Percentiles rank a stretch among this genome's conserved stretches.
Evolutionary conservation across 768 basidiomycete genomes (phyloP).

Genomic region (Phaffia australis): DNA sequence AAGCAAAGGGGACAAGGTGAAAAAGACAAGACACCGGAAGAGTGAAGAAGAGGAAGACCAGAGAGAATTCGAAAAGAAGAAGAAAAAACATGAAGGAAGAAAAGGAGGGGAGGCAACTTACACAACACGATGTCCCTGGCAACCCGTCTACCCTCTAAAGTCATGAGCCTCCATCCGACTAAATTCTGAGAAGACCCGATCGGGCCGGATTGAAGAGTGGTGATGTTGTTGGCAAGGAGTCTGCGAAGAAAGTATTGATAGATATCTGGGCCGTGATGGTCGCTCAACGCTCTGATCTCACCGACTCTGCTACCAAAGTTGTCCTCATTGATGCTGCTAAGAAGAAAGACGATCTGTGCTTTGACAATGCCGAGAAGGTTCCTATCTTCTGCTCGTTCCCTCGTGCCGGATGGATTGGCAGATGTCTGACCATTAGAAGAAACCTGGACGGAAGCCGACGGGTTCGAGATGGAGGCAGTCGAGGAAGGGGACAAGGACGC

Average conservation of each 20-base stretch:
- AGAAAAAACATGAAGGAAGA: constrained; percentile 32
- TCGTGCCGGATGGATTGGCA: background rate
- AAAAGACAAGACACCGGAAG: constrained; percentile 33
- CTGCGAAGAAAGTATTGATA: constrained; percentile 96
- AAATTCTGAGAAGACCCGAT: constrained; percentile 48
- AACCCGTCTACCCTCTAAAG: constrained; percentile 34
- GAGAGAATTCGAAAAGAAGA: constrained; percentile 31
- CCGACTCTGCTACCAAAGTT: constrained; percentile 87
- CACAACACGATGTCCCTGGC: constrained; percentile 35
- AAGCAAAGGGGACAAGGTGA: constrained; percentile 27
- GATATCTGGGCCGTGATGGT: constrained; percentile 92
- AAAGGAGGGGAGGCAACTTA: constrained; percentile 28
- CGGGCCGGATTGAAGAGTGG: constrained; percentile 47
- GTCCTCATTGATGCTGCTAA: constrained; percentile 92
- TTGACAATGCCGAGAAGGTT: constrained; percentile 34
- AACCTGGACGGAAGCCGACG: too few relatives aligned
- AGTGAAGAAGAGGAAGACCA: constrained; percentile 33
- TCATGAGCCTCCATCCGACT: constrained; percentile 36
- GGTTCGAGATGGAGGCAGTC: background rate
- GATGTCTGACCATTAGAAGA: background rate
- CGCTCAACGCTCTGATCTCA: constrained; percentile 88
- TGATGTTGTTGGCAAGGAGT: constrained; percentile 68
- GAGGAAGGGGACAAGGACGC: background rate
- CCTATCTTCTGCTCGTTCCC: background rate
- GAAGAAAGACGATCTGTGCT: constrained; percentile 90